Percentiles rank a stretch among this genome's conserved stretches.
phyloP scores from a whole-genome alignment of 1,284 basidiomycete genomes.

The Tilletiaria anomala region DNA sequence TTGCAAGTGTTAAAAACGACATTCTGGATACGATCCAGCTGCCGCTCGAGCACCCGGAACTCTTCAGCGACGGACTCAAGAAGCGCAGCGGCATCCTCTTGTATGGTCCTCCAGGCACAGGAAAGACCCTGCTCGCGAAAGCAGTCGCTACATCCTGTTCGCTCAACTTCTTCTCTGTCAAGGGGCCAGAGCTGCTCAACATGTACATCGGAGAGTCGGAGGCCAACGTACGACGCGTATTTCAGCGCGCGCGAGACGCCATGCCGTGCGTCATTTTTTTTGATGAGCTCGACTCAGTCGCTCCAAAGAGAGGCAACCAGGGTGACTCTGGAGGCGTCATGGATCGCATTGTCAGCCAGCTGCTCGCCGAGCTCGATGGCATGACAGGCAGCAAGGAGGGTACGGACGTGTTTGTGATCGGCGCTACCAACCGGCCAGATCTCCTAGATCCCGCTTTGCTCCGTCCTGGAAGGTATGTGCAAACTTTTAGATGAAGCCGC shows the following conservation, averaged over 20 bases:
- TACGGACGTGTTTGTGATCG: constrained; percentile 43
- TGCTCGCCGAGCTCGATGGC: constrained; percentile 43
- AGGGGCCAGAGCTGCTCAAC: constrained; percentile 44
- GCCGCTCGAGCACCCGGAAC: constrained; percentile 80
- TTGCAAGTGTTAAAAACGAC: constrained; percentile 74
- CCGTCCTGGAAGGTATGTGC: constrained; percentile 39
- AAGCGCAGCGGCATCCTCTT: constrained; percentile 62
- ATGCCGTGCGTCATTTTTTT: constrained; percentile 45
- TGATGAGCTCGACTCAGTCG: constrained; percentile 44
- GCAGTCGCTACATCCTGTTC: constrained; percentile 53
- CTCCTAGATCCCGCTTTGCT: constrained; percentile 42
- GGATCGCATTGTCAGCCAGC: constrained; percentile 43
- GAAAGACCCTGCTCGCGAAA: constrained; percentile 44
- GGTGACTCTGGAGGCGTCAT: constrained; percentile 44
- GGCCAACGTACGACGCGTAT: constrained; percentile 43
- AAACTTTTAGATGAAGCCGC: neutral
- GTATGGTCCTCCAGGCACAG: constrained; percentile 44
- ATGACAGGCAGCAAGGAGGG: constrained; percentile 40
- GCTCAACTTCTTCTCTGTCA: constrained; percentile 44
- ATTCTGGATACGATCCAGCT: constrained; percentile 95
- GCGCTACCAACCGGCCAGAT: constrained; percentile 43
- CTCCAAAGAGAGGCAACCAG: constrained; percentile 43
- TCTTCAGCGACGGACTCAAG: constrained; percentile 84
- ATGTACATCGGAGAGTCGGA: constrained; percentile 45
- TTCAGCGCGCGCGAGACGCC: constrained; percentile 42